phyloP scores from a whole-genome alignment of 2,329 filamentous ascomycete species.

The Aspergillus oerlinghausenensis region DNA sequence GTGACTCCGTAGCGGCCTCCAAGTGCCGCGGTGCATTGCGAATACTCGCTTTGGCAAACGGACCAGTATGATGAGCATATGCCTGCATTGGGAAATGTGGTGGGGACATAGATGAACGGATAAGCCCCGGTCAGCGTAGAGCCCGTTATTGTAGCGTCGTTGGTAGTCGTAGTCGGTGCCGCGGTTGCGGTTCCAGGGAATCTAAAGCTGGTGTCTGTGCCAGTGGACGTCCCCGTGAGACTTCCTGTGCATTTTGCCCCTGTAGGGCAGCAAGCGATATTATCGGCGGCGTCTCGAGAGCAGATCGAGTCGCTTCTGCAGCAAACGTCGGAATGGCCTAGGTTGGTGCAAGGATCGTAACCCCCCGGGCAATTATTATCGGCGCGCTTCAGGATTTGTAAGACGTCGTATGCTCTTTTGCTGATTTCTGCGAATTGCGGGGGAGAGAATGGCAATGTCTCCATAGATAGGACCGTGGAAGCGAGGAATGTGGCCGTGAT shows the following conservation, averaged over 20 bases:
- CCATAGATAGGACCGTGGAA: conserved; percentile 25
- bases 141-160: conserved; percentile 24
- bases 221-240: conserved; percentile 34
- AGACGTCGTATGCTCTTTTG: conserved; percentile 26
- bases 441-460: conserved; percentile 27
- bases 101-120: conserved; percentile 51
- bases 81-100: conserved; percentile 48
- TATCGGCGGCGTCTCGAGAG: conserved; percentile 51
- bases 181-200: conserved; percentile 30
- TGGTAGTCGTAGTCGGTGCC: conserved; percentile 26
- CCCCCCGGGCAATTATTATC: conserved; percentile 46
- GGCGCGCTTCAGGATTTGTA: conserved; percentile 29
- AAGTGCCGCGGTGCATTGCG: conserved; percentile 41
- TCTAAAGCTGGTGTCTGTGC: conserved; percentile 26
- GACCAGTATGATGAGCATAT: conserved; percentile 53
- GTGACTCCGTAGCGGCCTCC: conserved; percentile 51
- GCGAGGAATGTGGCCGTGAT: conserved; percentile 29
- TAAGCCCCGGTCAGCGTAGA: conserved; percentile 48
- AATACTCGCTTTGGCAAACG: conserved; percentile 46
- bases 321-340: conserved; percentile 53
- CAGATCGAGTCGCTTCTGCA: conserved; percentile 52
- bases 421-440: conserved; percentile 19
- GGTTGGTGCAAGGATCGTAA: conserved; percentile 49
- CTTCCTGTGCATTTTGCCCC: conserved; percentile 56
- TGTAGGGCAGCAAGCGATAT: conserved; percentile 59